Evolutionary conservation across 1,284 basidiomycete genomes (phyloP).

Genomic region (Austropuccinia psidii): DNA sequence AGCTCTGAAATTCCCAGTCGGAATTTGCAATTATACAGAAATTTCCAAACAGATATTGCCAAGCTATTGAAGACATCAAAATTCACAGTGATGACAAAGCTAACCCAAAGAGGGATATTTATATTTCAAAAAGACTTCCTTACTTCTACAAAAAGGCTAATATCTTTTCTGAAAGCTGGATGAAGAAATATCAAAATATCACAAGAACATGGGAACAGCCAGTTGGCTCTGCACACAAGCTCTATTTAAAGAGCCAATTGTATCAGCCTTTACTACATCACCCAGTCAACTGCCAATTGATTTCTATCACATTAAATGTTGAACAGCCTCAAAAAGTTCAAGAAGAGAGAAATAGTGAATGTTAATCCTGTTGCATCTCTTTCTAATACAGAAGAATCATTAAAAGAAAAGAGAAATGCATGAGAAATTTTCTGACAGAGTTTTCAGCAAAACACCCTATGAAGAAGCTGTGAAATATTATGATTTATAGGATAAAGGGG

Average conservation of each 20-base stretch:
- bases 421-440: neutral
- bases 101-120: too few species aligned
- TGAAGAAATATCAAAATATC: neutral
- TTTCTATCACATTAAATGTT: constrained; percentile 2
- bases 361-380: neutral
- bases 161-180: neutral
- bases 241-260: neutral
- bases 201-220: neutral
- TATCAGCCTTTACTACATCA: neutral
- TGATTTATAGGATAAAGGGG: too few species aligned
- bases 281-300: neutral
- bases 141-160: neutral
- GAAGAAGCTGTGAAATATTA: too few species aligned
- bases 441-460: too few species aligned
- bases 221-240: neutral
- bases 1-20: neutral
- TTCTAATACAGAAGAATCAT: neutral
- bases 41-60: too few species aligned
- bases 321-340: neutral
- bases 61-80: too few species aligned
- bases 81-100: too few species aligned
- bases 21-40: constrained; percentile 3
- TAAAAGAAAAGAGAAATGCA: neutral
- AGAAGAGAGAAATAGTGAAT: neutral
- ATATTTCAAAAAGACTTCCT: neutral